Conservation (phyloP, 495 filamentous ascomycete genomes). For the Penicillium paradoxum region DNA sequence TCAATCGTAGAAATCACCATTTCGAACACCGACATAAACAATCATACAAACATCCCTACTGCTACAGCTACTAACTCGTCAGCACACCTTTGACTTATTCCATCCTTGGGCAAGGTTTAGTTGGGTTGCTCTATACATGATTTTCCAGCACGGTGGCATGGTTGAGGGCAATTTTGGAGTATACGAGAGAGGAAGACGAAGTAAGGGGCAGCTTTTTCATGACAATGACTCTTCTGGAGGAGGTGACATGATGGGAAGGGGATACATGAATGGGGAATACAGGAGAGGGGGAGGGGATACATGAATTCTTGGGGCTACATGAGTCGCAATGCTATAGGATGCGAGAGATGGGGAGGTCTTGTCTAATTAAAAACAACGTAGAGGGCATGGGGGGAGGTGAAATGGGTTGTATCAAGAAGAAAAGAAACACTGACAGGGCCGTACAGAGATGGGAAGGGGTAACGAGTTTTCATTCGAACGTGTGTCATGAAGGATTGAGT, state of each 20-base stretch:
- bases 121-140: slow-evolving; percentile 30
- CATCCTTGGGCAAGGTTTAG: not conserved
- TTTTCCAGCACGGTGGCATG: slow-evolving; percentile 9
- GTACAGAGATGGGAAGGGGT: slow-evolving; percentile 27
- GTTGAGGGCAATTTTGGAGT: slow-evolving; percentile 13
- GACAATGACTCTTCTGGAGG: slow-evolving; percentile 28
- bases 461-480: slow-evolving; percentile 24
- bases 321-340: slow-evolving; percentile 35
- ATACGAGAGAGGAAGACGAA: slow-evolving; percentile 28
- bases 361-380: slow-evolving; percentile 44
- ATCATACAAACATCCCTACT: not conserved
- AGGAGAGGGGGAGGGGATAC: slow-evolving; percentile 29
- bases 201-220: slow-evolving; percentile 31
- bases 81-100: not conserved
- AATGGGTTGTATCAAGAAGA: slow-evolving; percentile 21
- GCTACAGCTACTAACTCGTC: not conserved
- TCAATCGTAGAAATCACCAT: not conserved
- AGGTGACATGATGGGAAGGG: slow-evolving; percentile 18
- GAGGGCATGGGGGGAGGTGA: slow-evolving; percentile 16
- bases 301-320: slow-evolving; percentile 52
- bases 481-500: slow-evolving; percentile 19
- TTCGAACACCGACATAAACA: not conserved
- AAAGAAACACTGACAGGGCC: slow-evolving; percentile 15
- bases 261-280: slow-evolving; percentile 20
- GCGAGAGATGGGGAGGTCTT: slow-evolving; percentile 25